Evolutionary conservation across 768 basidiomycete genomes (phyloP).

Genomic region (Mycena polygramma): DNA sequence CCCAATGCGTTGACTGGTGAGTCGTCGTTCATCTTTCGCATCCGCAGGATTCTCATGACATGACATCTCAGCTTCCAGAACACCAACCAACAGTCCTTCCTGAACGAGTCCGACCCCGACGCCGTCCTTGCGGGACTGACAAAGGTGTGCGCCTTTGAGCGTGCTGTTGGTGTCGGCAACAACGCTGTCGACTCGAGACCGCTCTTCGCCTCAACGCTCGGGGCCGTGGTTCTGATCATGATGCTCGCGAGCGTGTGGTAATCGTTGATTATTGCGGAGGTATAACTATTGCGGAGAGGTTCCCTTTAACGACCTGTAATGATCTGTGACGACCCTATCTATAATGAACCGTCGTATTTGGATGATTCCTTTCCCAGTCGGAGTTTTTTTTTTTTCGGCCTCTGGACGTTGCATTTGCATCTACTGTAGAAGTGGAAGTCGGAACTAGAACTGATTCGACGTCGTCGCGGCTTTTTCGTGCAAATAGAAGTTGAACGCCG

Average conservation of each 20-base stretch:
- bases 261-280: no score
- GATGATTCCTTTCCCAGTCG: no score
- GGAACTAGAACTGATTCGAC: no score
- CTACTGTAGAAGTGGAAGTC: neutral
- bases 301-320: conserved; percentile 17
- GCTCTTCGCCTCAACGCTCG: conserved; percentile 3
- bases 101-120: conserved; percentile 62
- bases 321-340: conserved; percentile 25
- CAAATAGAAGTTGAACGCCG: neutral
- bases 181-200: conserved; percentile 40
- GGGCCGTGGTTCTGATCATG: neutral
- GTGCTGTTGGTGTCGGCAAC: conserved; percentile 64
- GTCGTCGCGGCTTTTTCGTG: neutral
- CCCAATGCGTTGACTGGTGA: conserved; percentile 79
- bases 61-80: conserved; percentile 60
- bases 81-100: conserved; percentile 68
- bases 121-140: conserved; percentile 63
- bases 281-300: neutral
- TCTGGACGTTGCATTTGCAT: neutral
- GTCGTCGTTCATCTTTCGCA: conserved; percentile 29
- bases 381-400: no score
- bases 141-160: conserved; percentile 64
- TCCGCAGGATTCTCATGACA: conserved; percentile 13
- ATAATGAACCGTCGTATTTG: conserved; percentile 4
- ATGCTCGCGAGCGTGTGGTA: conserved; percentile 7